Percentiles rank a stretch among this genome's conserved stretches.
Conservation (phyloP, 2,329 filamentous ascomycete genomes). For the Blumeria hordei region DNA sequence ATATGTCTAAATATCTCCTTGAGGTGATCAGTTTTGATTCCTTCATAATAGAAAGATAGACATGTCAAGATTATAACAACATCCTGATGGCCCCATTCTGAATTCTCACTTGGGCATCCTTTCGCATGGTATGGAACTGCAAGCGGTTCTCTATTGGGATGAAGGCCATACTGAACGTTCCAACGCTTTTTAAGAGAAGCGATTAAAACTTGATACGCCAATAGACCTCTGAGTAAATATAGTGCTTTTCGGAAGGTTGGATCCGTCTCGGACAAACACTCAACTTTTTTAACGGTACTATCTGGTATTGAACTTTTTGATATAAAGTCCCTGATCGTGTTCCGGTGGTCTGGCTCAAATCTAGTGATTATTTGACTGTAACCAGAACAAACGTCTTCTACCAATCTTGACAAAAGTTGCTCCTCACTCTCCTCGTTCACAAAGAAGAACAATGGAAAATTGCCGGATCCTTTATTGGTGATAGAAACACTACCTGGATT, state of each 20-base stretch:
- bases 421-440: conserved; percentile 18
- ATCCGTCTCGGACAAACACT: background rate
- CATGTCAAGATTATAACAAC: conserved; percentile 39
- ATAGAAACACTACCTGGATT: conserved; percentile 21
- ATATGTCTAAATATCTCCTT: conserved; percentile 17
- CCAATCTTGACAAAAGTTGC: conserved; percentile 13
- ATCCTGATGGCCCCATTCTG: conserved; percentile 45
- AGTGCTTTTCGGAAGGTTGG: conserved; percentile 12
- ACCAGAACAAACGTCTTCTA: conserved; percentile 15
- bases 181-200: conserved; percentile 27
- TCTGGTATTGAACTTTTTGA: background rate
- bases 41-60: conserved; percentile 40
- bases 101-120: conserved; percentile 32
- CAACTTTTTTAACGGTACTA: background rate
- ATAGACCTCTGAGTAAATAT: conserved; percentile 24
- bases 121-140: conserved; percentile 45
- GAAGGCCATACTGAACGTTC: conserved; percentile 34
- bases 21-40: conserved; percentile 25
- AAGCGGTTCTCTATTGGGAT: conserved; percentile 27
- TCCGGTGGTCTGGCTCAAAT: background rate
- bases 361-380: conserved; percentile 4
- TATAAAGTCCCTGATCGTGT: background rate
- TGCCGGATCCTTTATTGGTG: conserved; percentile 10
- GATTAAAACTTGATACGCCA: conserved; percentile 24
- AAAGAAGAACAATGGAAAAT: conserved; percentile 24